These are phyloP conservation scores for Coemansia sp. DNA, from an alignment of 192 early-diverging fungal genomes.

Conservation along the genomic window DNA sequence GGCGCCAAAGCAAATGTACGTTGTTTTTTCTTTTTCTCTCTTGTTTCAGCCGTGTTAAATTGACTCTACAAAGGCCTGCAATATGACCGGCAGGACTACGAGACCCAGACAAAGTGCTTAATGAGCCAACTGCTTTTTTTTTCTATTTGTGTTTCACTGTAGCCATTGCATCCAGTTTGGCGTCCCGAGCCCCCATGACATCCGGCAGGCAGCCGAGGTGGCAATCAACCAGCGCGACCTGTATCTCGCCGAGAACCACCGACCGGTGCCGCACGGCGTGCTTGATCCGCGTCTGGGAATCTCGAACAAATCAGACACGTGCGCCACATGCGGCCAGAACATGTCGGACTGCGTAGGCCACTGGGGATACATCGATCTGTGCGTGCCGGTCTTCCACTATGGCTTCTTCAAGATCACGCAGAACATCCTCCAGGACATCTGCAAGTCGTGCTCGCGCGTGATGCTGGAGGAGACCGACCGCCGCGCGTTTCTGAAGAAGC, in stretches of 20 bases:
- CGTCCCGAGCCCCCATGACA: constrained; percentile 84
- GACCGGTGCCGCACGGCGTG: constrained; percentile 82
- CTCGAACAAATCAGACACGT: constrained; percentile 77
- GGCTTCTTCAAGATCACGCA: constrained; percentile 93
- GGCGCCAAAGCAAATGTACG: constrained; percentile 75
- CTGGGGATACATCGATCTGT: constrained; percentile 90
- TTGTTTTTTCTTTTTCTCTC: not conserved
- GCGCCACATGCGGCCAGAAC: constrained; percentile 87
- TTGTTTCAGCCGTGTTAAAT: not conserved
- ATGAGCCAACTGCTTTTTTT: too few relatives aligned
- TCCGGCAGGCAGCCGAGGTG: constrained; percentile 85
- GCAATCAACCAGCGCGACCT: constrained; percentile 91
- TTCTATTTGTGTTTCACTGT: constrained; percentile 7
- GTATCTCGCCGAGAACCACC: constrained; percentile 66
- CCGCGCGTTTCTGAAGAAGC: constrained; percentile 64
- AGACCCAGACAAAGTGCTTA: too few relatives aligned
- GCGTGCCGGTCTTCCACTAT: constrained; percentile 96
- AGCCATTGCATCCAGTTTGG: constrained; percentile 95
- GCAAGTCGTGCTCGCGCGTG: constrained; percentile 91
- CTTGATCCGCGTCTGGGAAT: constrained; percentile 88
- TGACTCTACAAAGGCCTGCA: too few relatives aligned
- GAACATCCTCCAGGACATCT: constrained; percentile 92
- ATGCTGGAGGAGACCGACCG: constrained; percentile 80
- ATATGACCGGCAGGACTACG: too few relatives aligned
- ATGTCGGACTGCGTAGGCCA: constrained; percentile 94